Evolutionary conservation across 257 asterid genomes (phyloP).

Genomic region (Petunia axillaris): DNA sequence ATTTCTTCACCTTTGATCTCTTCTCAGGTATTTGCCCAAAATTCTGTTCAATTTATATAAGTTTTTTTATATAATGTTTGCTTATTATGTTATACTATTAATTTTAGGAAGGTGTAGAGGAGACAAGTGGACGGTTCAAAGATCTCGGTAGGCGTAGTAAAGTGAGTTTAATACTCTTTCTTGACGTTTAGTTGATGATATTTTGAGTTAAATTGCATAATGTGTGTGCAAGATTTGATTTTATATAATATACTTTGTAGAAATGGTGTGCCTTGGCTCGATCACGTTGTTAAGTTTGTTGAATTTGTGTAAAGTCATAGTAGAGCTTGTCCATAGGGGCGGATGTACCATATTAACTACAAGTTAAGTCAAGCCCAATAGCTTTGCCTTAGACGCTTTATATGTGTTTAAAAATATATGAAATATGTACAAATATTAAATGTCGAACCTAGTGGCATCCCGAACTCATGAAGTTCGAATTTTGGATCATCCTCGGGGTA

Average conservation of each 20-base stretch:
- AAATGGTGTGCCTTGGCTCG: neutral
- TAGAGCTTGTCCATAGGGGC: neutral
- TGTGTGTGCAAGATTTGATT: neutral
- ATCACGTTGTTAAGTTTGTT: neutral
- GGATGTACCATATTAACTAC: too few species aligned
- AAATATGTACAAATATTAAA: too few species aligned
- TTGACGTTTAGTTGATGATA: neutral
- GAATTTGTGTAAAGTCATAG: neutral
- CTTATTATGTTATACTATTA: neutral
- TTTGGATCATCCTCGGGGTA: too few species aligned
- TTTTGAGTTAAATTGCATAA: neutral
- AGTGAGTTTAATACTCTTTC: conserved; percentile 42
- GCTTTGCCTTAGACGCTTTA: too few species aligned
- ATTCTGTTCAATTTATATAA: neutral
- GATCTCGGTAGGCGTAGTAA: conserved; percentile 78
- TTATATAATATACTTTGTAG: neutral
- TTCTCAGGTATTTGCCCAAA: conserved; percentile 32
- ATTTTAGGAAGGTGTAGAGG: conserved; percentile 32
- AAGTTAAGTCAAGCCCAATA: too few species aligned
- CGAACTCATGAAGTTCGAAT: too few species aligned
- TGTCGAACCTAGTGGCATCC: too few species aligned
- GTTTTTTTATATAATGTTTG: neutral
- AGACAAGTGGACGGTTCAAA: conserved; percentile 34
- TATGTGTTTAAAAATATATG: too few species aligned
- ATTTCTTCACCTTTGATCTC: conserved; percentile 20